phyloP scores from a whole-genome alignment of 768 basidiomycete species.

The Tephrocybe sp. region DNA sequence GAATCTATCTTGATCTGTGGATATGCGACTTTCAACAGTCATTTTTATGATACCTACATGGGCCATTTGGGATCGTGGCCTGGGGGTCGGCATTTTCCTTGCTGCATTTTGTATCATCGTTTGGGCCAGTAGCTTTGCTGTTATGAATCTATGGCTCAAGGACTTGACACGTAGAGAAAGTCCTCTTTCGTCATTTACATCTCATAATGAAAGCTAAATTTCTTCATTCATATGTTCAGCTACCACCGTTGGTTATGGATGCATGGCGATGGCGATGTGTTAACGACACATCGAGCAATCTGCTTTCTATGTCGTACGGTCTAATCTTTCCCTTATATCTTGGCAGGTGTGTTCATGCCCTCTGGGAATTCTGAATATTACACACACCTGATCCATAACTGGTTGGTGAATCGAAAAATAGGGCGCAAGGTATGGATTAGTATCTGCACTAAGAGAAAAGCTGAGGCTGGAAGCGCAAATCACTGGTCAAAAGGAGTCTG shows the following conservation, averaged over 20 bases:
- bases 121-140: conserved; percentile 6
- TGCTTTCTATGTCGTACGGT: neutral
- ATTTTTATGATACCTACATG: conserved; percentile 19
- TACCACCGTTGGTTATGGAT: neutral
- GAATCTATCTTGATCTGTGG: neutral
- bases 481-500: no score
- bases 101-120: conserved; percentile 6
- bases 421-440: no score
- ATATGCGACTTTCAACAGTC: conserved; percentile 5
- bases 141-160: conserved; percentile 8
- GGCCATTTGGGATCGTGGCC: conserved; percentile 19
- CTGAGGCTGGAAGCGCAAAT: no score
- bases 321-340: neutral
- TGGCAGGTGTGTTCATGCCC: neutral
- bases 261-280: neutral
- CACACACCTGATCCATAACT: no score
- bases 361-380: no score
- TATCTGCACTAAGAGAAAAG: no score
- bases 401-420: no score
- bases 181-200: neutral
- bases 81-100: conserved; percentile 10
- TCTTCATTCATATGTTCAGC: neutral
- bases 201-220: neutral
- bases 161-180: neutral
- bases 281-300: neutral